Percentiles rank a stretch among this genome's conserved stretches.
Evolutionary conservation across 1,139 yeast genomes (phyloP).

Genomic region (Maudiozyma humilis): DNA sequence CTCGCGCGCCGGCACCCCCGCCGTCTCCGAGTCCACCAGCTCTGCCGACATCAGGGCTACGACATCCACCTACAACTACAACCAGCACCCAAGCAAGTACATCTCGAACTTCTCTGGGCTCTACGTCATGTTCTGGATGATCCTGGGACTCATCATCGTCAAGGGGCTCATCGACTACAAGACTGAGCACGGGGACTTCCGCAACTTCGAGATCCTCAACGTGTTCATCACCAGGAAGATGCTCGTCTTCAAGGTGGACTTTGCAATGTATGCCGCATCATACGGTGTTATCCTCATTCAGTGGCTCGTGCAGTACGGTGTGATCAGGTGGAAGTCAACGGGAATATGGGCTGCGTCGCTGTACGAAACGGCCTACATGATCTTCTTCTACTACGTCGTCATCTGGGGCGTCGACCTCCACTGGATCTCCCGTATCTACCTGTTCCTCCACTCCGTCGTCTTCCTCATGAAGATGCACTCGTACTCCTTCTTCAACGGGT

Average conservation of each 20-base stretch:
- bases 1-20: background rate
- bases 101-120: slow-evolving; percentile 12
- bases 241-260: slow-evolving; percentile 58
- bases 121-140: slow-evolving; percentile 13
- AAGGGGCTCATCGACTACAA: slow-evolving; percentile 11
- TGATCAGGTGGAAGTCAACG: slow-evolving; percentile 45
- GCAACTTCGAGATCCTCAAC: slow-evolving; percentile 32
- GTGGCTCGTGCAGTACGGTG: slow-evolving; percentile 35
- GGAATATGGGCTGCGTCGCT: slow-evolving; percentile 56
- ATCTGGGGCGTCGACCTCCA: slow-evolving; percentile 45
- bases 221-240: slow-evolving; percentile 45
- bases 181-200: slow-evolving; percentile 8
- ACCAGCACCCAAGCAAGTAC: background rate
- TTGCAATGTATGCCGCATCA: slow-evolving; percentile 53
- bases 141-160: slow-evolving; percentile 9
- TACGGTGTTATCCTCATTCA: slow-evolving; percentile 55
- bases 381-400: slow-evolving; percentile 42
- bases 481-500: slow-evolving; percentile 80
- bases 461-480: slow-evolving; percentile 89
- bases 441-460: slow-evolving; percentile 73
- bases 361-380: slow-evolving; percentile 45
- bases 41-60: background rate
- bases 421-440: slow-evolving; percentile 81
- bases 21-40: slow-evolving; percentile 1
- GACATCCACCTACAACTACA: background rate